Base-by-base conservation (phyloP, 2,329 filamentous ascomycete genomes). In the Phyllosticta citrichinensis region DNA sequence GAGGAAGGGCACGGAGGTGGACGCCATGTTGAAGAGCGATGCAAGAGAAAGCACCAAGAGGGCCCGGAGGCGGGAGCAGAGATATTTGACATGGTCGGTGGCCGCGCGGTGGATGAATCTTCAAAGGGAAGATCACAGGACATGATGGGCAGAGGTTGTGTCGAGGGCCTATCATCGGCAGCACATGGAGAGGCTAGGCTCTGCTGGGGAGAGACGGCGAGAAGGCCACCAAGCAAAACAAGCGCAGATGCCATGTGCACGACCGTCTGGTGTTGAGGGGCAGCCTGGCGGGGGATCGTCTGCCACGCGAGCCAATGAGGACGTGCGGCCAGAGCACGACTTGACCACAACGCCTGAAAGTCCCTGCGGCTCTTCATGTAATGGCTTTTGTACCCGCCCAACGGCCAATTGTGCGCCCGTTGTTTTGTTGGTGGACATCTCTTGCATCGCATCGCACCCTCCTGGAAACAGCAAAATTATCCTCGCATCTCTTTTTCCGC, bases 211-310 rank as follows among this genome's bases (percentile, higher is more conserved):
- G 2, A 24, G 20, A 10, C 58, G 25, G 53, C 58, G 35, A 65
- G 61, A 67, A 65, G 66, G 64, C 67, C 65, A 8, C 22, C n/a
- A n/a, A n/a, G n/a, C 66, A 71, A 59, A 62, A 50, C 24, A 60
- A 57, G 62, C 58, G 57, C 56, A 64, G 33, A 59, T 66, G 65
- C 66, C 72, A 66, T 71, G 72, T 74, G 72, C 65, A 55, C 71
- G 66, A 70, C 71, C 73, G 71, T 65, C 51, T 73, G 69, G 70
- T 73, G 71, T 73, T 74, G 71, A 73, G 67, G 66, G 59, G 59
- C 47, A 61, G 50, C 19, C 27, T 33, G 30, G 54, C 30, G 59
- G 54, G 54, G 55, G 47, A 57, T 56, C 52, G 35, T 27, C 33
- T 14, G 40, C 11, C 35, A 12, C 35, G 10, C 17, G 40, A 8